Conservation (phyloP, 2,329 filamentous ascomycete species). For the Neopestalotiopsis rosae region DNA sequence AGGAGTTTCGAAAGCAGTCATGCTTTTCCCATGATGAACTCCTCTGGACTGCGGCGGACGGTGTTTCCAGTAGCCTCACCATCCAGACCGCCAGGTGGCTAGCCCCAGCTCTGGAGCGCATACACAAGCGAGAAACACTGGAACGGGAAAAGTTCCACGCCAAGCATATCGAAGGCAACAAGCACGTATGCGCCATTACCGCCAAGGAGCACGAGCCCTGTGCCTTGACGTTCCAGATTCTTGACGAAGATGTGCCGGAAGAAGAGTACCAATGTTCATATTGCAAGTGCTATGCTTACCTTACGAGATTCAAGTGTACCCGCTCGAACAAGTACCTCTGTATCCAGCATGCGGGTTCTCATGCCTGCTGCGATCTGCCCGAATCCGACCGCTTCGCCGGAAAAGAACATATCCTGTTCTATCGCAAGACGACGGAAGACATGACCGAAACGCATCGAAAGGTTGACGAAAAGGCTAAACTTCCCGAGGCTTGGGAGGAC, state of each 20-base stretch:
- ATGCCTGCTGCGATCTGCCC: constrained; percentile 77
- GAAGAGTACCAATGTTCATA: constrained; percentile 91
- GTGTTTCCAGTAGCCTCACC: constrained; percentile 68
- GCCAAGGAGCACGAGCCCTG: constrained; percentile 57
- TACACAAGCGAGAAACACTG: constrained; percentile 73
- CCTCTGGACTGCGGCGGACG: constrained; percentile 86
- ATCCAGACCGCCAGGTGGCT: constrained; percentile 97
- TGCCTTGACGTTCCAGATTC: constrained; percentile 65
- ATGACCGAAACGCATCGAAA: constrained; percentile 73
- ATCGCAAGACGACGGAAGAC: constrained; percentile 76
- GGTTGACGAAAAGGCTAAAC: constrained; percentile 82
- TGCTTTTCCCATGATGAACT: constrained; percentile 98
- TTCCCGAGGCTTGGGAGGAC: constrained; percentile 87
- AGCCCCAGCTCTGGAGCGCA: constrained; percentile 81
- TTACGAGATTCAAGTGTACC: constrained; percentile 87
- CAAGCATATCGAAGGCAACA: constrained; percentile 62
- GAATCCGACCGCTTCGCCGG: constrained; percentile 72
- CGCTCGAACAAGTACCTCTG: constrained; percentile 84
- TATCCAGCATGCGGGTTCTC: constrained; percentile 78
- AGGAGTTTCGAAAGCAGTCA: constrained; percentile 86
- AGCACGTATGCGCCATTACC: constrained; percentile 60
- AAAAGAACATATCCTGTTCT: constrained; percentile 75
- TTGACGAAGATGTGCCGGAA: constrained; percentile 80
- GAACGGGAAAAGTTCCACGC: constrained; percentile 72
- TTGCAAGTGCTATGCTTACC: constrained; percentile 91